Base-by-base conservation (phyloP, 148 eudicot genomes). In the Drosera capensis region DNA sequence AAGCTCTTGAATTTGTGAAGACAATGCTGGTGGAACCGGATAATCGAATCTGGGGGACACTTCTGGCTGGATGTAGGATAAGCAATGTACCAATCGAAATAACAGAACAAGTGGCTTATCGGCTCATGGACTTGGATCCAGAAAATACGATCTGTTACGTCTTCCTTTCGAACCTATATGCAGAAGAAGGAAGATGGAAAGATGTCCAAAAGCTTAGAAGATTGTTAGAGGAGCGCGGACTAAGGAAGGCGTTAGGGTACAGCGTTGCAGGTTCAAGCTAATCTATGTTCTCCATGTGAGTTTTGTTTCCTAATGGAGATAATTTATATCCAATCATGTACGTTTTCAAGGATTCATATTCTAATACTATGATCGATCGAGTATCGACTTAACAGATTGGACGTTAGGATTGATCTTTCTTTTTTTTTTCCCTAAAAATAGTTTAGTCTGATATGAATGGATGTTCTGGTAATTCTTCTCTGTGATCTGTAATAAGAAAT, bases 21-120 rank as follows among this genome's bases (percentile, higher is more conserved):
- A 62, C 43, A 20, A 74, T 79, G 87, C 77, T 73, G 12, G 47
- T 75, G 37, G 60, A 67, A 52, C 82, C 87, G 47, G 87, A 79
- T 67, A 70, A 64, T 29, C 38, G 82, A 56, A 75, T 79, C 17
- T 79, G 87, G 82, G 87, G 82, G 23, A 69, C 87, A 52, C 49
- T 79, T 62, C 77, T 79, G 42, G 82, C 87, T 61, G 87, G 87
- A 31, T 79, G 82, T 52, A 75, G 66, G 59, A 55, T 57, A 48
- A 64, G 48, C 48, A 35, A 20, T 51, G 74, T 68, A 29, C 57
- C 68, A 24, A 43, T 36, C 40, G 76, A 70, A 25, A 62, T 63
- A 43, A 67, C 71, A 23, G 88, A 80, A 60, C 45, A 26, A 48
- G 77, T 60, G 42, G 72, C 59, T 28, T 64, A 72, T 47, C 71